These are phyloP conservation scores for Epithemia pelagica DNA, from an alignment of 108 stramenopile genomes.

Conservation along the genomic window DNA sequence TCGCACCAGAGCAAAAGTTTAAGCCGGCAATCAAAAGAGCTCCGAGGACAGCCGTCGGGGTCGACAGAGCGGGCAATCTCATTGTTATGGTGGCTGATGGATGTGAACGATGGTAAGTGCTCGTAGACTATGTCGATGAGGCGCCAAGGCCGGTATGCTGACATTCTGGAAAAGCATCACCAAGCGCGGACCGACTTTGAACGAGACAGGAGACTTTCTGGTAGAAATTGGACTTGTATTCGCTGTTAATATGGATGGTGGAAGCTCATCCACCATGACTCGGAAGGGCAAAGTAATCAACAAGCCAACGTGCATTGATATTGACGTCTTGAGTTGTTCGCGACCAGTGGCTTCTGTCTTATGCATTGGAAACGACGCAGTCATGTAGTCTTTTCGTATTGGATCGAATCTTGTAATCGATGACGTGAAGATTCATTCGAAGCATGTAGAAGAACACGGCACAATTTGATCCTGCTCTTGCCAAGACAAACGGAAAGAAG, in stretches of 20 bases:
- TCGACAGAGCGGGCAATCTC: conserved; percentile 16
- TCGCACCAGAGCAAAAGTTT: not conserved
- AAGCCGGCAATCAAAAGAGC: conserved; percentile 10
- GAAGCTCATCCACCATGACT: conserved; percentile 32
- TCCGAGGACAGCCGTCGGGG: conserved; percentile 36
- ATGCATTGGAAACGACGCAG: too few relatives aligned
- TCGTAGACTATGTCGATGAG: too few relatives aligned
- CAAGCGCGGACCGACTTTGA: conserved; percentile 20
- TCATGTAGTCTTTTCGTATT: too few relatives aligned
- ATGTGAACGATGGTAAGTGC: conserved; percentile 38
- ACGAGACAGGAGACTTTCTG: conserved; percentile 21
- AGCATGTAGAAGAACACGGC: not conserved
- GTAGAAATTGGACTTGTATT: conserved; percentile 12
- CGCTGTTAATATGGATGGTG: conserved; percentile 47
- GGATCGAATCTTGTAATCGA: not conserved
- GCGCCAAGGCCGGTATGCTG: too few relatives aligned
- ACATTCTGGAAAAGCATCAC: too few relatives aligned
- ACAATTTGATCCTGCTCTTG: not conserved
- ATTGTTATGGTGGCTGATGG: conserved; percentile 37
- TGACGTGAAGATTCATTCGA: not conserved
- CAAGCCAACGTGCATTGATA: conserved; percentile 33
- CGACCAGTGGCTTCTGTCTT: conserved; percentile 32
- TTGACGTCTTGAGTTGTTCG: conserved; percentile 20
- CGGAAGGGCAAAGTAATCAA: conserved; percentile 10
- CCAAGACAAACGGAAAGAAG: not conserved